Percentiles rank a stretch among this genome's conserved stretches.
phyloP scores from a whole-genome alignment of 345 rosid species.

The Syzygium aqueum region DNA sequence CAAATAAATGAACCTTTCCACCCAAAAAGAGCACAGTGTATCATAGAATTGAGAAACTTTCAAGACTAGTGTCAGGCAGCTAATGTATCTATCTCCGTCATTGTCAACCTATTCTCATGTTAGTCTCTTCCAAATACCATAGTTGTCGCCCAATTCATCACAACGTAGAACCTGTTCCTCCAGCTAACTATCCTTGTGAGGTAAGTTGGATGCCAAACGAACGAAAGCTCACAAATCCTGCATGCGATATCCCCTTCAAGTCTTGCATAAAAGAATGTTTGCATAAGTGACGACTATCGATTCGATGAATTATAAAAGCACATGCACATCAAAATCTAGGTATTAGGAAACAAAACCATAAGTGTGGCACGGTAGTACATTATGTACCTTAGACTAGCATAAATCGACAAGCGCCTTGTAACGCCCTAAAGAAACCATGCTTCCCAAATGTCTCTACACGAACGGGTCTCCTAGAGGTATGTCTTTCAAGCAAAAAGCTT shows the following conservation, averaged over 20 bases:
- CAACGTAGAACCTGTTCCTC: constrained; percentile 63
- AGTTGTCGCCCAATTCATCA: constrained; percentile 64
- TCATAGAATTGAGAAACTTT: background rate
- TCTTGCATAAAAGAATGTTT: constrained; percentile 17
- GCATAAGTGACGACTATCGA: background rate
- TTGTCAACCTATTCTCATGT: constrained; percentile 35
- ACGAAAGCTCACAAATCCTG: constrained; percentile 48
- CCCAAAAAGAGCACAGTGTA: background rate
- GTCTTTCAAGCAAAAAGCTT: constrained; percentile 30
- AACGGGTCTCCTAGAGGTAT: constrained; percentile 40
- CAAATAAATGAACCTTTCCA: background rate
- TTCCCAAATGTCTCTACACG: constrained; percentile 52
- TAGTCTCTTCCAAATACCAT: constrained; percentile 59
- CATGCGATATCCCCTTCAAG: constrained; percentile 36
- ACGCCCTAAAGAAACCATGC: constrained; percentile 64
- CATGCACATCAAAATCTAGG: background rate
- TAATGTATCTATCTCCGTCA: background rate
- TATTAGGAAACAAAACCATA: background rate
- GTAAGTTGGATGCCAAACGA: constrained; percentile 60
- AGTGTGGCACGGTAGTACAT: background rate
- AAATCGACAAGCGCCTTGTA: constrained; percentile 64
- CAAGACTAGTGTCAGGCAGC: too few relatives aligned
- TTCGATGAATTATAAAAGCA: background rate
- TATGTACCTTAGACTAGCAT: constrained; percentile 45
- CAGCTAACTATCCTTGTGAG: constrained; percentile 58